These are phyloP conservation scores for Dactylonectria estremocensis DNA, from an alignment of 2,329 filamentous ascomycete genomes.

Conservation along the genomic window DNA sequence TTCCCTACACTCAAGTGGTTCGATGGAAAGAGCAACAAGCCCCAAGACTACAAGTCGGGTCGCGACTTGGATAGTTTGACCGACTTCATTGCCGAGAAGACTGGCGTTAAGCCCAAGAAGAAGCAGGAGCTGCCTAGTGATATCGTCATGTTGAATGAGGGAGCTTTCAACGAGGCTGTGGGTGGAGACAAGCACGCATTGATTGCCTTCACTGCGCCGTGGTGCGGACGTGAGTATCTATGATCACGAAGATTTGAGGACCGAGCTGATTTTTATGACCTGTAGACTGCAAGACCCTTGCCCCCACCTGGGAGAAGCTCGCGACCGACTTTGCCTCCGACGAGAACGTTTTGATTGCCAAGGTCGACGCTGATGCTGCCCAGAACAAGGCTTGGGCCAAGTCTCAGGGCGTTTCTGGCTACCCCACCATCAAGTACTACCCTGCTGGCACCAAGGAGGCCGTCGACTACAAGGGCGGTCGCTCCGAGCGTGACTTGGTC, in stretches of 20 bases:
- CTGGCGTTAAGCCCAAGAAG: conserved; percentile 84
- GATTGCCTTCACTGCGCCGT: conserved; percentile 97
- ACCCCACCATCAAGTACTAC: conserved; percentile 99
- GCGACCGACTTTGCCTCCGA: conserved; percentile 87
- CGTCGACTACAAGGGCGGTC: conserved; percentile 81
- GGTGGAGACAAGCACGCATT: conserved; percentile 91
- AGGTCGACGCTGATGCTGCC: conserved; percentile 93
- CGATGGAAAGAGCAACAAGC: conserved; percentile 91
- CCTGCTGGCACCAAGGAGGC: conserved; percentile 83
- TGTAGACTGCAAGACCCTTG: conserved; percentile 95
- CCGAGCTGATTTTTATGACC: conserved; percentile 34
- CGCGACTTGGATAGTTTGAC: conserved; percentile 89
- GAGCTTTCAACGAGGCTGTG: conserved; percentile 82
- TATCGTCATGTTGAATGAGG: conserved; percentile 85
- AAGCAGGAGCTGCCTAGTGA: conserved; percentile 81
- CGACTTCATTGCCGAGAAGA: conserved; percentile 89
- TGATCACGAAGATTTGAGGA: neutral
- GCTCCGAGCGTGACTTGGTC: conserved; percentile 82
- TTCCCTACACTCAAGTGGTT: conserved; percentile 99
- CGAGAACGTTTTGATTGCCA: conserved; percentile 86
- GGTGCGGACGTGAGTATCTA: conserved; percentile 91
- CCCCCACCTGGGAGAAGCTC: conserved; percentile 90
- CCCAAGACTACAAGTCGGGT: conserved; percentile 87
- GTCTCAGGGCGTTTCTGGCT: conserved; percentile 85
- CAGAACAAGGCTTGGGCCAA: conserved; percentile 85